Evolutionary conservation across 1,284 basidiomycete species (phyloP), one percentile per base, ranked within the genome.

Genomic region (Neolentinus lepideus): DNA sequence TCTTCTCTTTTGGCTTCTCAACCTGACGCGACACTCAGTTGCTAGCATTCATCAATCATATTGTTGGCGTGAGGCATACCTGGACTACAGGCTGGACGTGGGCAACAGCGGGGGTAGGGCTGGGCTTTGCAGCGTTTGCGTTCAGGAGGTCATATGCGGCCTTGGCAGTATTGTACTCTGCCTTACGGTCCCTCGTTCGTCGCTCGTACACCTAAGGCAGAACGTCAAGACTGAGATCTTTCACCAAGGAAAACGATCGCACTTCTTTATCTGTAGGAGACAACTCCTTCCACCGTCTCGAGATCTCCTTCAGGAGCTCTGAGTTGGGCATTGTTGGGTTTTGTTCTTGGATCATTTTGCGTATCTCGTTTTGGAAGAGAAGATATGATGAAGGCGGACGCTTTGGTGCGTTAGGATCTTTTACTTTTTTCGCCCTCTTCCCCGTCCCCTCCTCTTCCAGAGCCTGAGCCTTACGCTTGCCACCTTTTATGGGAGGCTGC

Each of bases 371-470:
- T 72, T 98, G 96, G 80, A 90, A 99, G 63, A 97, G 78, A 67
- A 99, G 85, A 76, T 98, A 99, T 19, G 94, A 94, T 19, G 92
- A 93, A 21, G 94, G 82, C 25, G 96, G 94, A 16, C 94, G 86
- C 72, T 97, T 98, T 45, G 96, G 96, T 57, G 93, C 93, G 69
- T 94, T 89, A 33, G 94, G 94, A 68, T 99, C 95, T 69, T 86
- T 93, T 56, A 73, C 70, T 63, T 86, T 87, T 66, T 83, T 88
- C 66, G 65, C 63, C 62, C 72, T 67, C 60, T 66, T 67, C 65
- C 69, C 67, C 24, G 78, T 84, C 53, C 75, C 75, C 3, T 75
- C 79, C 24, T 69, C 73, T 27, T 73, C 72, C 11, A 69, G 63
- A 25, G 64, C 68, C 1, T 67, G 68, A 38, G 75, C 71, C 66